Evolutionary conservation across 805 yeast genomes (phyloP).

Genomic region (Wickerhamomyces alni): DNA sequence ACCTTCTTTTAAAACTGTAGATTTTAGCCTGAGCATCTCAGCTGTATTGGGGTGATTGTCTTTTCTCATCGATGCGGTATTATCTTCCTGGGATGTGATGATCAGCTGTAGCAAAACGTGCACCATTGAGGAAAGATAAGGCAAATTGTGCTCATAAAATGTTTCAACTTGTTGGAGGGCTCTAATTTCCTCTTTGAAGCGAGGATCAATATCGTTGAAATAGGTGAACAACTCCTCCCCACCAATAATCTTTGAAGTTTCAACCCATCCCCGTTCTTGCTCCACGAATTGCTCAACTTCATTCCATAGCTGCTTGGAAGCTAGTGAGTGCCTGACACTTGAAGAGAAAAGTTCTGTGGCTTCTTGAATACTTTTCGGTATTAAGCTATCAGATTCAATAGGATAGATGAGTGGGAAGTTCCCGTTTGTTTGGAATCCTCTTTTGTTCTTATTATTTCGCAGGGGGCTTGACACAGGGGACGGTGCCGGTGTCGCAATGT

Average conservation of each 20-base stretch:
- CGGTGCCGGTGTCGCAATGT: slow-evolving; percentile 84
- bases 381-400: slow-evolving; percentile 24
- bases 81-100: slow-evolving; percentile 23
- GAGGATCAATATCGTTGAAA: slow-evolving; percentile 25
- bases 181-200: slow-evolving; percentile 26
- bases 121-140: slow-evolving; percentile 56
- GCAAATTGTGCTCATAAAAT: slow-evolving; percentile 48
- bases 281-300: slow-evolving; percentile 67
- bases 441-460: slow-evolving; percentile 29
- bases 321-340: slow-evolving; percentile 59
- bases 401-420: slow-evolving; percentile 67
- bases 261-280: slow-evolving; percentile 63
- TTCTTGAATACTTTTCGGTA: slow-evolving; percentile 74
- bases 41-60: slow-evolving; percentile 27
- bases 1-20: slow-evolving; percentile 52
- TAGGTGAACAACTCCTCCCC: background rate
- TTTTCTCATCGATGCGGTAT: slow-evolving; percentile 11
- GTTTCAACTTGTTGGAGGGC: slow-evolving; percentile 51
- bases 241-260: background rate
- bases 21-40: slow-evolving; percentile 57
- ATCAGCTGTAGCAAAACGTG: slow-evolving; percentile 59
- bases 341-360: slow-evolving; percentile 64
- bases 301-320: slow-evolving; percentile 63
- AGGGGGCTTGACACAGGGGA: slow-evolving; percentile 64
- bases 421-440: slow-evolving; percentile 59